phyloP scores from a whole-genome alignment of 371 early-diverging fungal genomes.

The Haplosporangium sp. region DNA sequence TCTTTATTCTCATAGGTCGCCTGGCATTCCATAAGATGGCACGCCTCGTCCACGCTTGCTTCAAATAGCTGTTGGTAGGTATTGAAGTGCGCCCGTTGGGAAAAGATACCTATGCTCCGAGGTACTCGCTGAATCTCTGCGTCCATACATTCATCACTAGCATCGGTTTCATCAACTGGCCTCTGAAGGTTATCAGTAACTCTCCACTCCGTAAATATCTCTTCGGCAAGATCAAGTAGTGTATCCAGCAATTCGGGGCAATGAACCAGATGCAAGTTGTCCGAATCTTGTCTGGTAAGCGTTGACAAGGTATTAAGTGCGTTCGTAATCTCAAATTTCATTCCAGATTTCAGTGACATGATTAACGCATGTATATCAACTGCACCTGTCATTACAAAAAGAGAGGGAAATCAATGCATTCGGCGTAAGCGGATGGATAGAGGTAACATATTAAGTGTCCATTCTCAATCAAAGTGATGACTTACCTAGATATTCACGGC shows the following conservation, averaged over 20 bases:
- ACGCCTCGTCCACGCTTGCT: conserved; percentile 53
- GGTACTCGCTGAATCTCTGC: background rate
- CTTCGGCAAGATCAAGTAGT: conserved; percentile 57
- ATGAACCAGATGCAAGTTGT: conserved; percentile 55
- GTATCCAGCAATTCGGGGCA: conserved; percentile 70
- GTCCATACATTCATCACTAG: background rate
- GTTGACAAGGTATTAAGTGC: conserved; percentile 79
- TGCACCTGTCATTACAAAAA: conserved; percentile 56
- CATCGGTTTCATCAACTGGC: background rate
- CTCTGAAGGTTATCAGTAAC: conserved; percentile 2
- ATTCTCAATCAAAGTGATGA: background rate
- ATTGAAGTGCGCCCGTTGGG: conserved; percentile 22
- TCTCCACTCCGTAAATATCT: conserved; percentile 26
- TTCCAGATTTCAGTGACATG: conserved; percentile 81
- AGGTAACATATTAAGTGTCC: no score
- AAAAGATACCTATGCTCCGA: conserved; percentile 13
- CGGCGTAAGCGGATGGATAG: background rate
- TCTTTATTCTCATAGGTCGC: conserved; percentile 8
- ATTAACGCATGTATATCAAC: conserved; percentile 82
- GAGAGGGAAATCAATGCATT: background rate
- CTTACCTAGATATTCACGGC: conserved; percentile 68
- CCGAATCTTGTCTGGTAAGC: conserved; percentile 57
- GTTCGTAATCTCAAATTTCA: conserved; percentile 78
- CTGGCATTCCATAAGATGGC: conserved; percentile 43
- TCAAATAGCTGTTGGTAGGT: conserved; percentile 68